Conservation (phyloP, 176 grass and related monocot genomes). For the Bonia amplexicaulis region DNA sequence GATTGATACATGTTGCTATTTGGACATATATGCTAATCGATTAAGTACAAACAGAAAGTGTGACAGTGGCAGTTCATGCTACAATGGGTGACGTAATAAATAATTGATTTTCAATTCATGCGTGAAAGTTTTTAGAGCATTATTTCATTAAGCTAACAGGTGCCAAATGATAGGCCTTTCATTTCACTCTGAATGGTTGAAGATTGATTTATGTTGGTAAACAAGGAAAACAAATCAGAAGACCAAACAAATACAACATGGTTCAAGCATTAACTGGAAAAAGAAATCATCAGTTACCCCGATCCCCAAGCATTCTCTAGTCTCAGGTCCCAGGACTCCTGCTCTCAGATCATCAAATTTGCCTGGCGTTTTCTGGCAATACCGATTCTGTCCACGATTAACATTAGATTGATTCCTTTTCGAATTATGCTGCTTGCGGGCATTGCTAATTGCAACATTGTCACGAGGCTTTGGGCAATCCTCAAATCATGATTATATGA, state of each 20-base stretch:
- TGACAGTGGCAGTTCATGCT: not conserved
- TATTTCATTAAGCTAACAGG: not conserved
- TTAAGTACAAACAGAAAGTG: not conserved
- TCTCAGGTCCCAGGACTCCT: conserved; percentile 84
- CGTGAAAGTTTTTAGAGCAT: not conserved
- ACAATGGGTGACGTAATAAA: not conserved
- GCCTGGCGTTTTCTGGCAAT: conserved; percentile 73
- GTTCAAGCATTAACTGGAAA: conserved; percentile 15
- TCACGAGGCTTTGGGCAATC: conserved; percentile 90
- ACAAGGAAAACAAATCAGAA: not conserved
- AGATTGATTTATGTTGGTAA: not conserved
- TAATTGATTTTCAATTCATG: not conserved
- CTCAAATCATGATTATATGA: conserved; percentile 86
- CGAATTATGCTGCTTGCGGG: conserved; percentile 65
- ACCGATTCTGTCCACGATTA: conserved; percentile 68
- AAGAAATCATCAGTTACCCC: conserved; percentile 49
- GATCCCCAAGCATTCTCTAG: conserved; percentile 89
- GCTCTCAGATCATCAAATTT: conserved; percentile 91
- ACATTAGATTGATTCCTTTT: conserved; percentile 59
- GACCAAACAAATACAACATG: conserved; percentile 5
- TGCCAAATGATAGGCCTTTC: conserved; percentile 1
- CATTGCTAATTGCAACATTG: conserved; percentile 76
- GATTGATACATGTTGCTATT: not conserved
- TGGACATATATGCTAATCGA: not conserved
- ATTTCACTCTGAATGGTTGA: not conserved